phyloP scores from a whole-genome alignment of 495 filamentous ascomycete species.

The Penicillium egyptiacum region DNA sequence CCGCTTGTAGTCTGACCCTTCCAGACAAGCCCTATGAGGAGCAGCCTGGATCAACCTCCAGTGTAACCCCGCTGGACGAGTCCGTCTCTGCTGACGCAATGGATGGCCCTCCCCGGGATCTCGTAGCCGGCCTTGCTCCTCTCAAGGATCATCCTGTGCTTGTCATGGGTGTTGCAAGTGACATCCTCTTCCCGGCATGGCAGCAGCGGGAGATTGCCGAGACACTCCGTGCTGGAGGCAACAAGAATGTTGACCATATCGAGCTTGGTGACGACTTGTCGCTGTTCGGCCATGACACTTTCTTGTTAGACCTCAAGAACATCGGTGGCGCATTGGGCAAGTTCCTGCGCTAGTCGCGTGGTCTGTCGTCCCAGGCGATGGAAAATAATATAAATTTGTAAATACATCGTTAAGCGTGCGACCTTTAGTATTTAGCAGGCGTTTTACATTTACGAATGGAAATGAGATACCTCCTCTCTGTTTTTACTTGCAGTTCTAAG shows the following conservation, averaged over 20 bases:
- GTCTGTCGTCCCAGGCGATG: background rate
- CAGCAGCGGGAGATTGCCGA: constrained; percentile 94
- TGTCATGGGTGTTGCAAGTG: constrained; percentile 91
- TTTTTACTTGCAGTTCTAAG: background rate
- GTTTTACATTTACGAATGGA: constrained; percentile 8
- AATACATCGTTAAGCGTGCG: constrained; percentile 5
- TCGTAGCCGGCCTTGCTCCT: constrained; percentile 70
- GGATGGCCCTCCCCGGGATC: constrained; percentile 63
- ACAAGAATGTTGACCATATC: constrained; percentile 75
- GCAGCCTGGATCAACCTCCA: constrained; percentile 50
- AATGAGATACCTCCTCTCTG: constrained; percentile 8
- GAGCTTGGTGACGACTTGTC: constrained; percentile 92
- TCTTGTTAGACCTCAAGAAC: constrained; percentile 87
- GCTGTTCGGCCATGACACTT: constrained; percentile 95
- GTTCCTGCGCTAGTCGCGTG: constrained; percentile 59
- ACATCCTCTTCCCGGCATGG: constrained; percentile 98
- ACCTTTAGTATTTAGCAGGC: constrained; percentile 13
- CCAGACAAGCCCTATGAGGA: constrained; percentile 86
- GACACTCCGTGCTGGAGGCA: constrained; percentile 73
- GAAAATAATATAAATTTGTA: background rate
- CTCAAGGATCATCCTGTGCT: constrained; percentile 75
- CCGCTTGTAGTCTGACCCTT: constrained; percentile 77
- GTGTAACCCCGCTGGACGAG: constrained; percentile 27
- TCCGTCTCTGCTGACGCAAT: constrained; percentile 17
- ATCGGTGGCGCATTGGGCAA: constrained; percentile 78